Evolutionary conservation across 306 rosid species (phyloP).

Genomic region (Trichosanthes truncata): DNA sequence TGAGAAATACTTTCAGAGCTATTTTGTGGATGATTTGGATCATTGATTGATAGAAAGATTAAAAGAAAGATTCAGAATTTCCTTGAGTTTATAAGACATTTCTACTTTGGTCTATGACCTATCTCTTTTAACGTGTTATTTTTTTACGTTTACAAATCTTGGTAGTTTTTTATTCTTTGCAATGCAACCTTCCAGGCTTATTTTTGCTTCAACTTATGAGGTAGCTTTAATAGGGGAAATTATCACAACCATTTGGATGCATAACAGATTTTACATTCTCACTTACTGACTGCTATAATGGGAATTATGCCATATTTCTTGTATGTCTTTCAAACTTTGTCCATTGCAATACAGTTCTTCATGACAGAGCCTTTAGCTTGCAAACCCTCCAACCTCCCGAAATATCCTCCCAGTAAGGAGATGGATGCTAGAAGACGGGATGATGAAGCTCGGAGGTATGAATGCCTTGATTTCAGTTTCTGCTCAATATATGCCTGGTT

Average conservation of each 20-base stretch:
- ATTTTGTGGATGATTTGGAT: background rate
- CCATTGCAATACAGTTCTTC: slow-evolving; percentile 48
- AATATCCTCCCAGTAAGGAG: slow-evolving; percentile 72
- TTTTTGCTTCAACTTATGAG: background rate
- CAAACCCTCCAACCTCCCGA: slow-evolving; percentile 59
- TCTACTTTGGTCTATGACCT: background rate
- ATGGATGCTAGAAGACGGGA: slow-evolving; percentile 64
- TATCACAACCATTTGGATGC: background rate
- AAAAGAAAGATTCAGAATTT: background rate
- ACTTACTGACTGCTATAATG: background rate
- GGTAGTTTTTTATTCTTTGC: background rate
- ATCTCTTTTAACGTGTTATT: background rate
- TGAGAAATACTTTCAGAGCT: background rate
- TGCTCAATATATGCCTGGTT: background rate
- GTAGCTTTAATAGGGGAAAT: background rate
- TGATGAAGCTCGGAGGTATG: slow-evolving; percentile 56
- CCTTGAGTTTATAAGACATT: background rate
- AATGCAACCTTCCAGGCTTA: background rate
- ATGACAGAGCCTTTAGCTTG: slow-evolving; percentile 57
- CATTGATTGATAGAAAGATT: background rate
- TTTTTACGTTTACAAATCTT: background rate
- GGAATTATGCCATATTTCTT: slow-evolving; percentile 12
- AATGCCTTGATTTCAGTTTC: slow-evolving; percentile 16
- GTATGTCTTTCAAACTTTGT: slow-evolving; percentile 13
- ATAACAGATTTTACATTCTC: background rate